Evolutionary conservation across 495 filamentous ascomycete species (phyloP), one percentile per base, ranked within the genome.

Genomic region (Peziza echinospora): DNA sequence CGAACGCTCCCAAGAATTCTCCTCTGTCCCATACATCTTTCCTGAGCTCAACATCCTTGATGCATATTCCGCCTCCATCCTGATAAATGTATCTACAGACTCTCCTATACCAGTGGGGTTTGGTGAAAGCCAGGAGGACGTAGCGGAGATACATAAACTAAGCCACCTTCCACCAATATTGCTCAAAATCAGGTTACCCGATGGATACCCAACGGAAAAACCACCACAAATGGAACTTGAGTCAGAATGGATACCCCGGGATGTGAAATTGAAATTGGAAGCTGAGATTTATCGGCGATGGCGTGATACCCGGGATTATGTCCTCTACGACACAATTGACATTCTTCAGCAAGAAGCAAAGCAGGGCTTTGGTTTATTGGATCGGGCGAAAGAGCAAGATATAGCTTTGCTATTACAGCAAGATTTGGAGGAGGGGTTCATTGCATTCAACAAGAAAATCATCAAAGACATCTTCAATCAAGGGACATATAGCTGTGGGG

Each of bases 271-370:
- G 24, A 67, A 64, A 47, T 64, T 96, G 1, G 61, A 75, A 51
- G 56, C 64, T 10, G 76, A 87, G 51, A 75, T 71, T 1, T 49
- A 62, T 26, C 58, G 61, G 5, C 62, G 92, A 11, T 97, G 89
- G 89, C 77, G 87, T 51, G 84, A 92, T 46, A 71, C 76, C 42
- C 85, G 84, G 1, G 74, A 77, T 52, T 72, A 80, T 53, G 76
- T 91, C 5, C 71, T 92, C 13, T 97, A 73, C 60, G 71, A 75
- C 0, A 93, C 85, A 50, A 87, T 96, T 49, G 85, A 92, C 62
- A 73, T 77, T 54, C 63, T 96, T 22, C 82, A 89, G 54, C 82
- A 84, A 63, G 70, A 76, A 2, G 73, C 79, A 16, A 84, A 92
- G 51, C 64, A 69, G 5, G 76, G 72, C 0, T 94, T 94, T 58